A percentile compares a stretch with the other conserved stretches of the same genome.
phyloP scores from a whole-genome alignment of 2,329 filamentous ascomycete species.

The Penicillium concentricum region DNA sequence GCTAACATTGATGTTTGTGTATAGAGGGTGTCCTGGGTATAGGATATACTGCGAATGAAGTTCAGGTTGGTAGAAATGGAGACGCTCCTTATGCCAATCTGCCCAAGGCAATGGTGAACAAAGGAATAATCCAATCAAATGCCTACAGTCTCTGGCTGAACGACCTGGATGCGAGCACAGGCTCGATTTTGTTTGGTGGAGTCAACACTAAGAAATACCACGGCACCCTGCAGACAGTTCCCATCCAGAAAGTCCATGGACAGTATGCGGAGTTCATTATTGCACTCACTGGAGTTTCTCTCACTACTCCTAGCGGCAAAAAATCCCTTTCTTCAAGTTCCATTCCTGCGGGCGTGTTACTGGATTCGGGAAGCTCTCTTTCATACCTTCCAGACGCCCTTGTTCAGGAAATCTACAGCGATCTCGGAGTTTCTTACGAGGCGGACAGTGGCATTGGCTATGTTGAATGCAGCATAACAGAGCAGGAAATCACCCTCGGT shows the following conservation, averaged over 20 bases:
- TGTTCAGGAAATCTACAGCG: slow-evolving; percentile 52
- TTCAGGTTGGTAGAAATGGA: slow-evolving; percentile 50
- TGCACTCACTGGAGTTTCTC: slow-evolving; percentile 62
- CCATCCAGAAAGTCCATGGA: slow-evolving; percentile 57
- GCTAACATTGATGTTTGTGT: neutral
- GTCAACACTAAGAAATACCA: slow-evolving; percentile 66
- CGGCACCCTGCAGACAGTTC: slow-evolving; percentile 64
- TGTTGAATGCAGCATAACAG: slow-evolving; percentile 54
- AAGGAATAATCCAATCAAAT: slow-evolving; percentile 62
- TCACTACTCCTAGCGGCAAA: slow-evolving; percentile 24
- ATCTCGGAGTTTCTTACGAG: slow-evolving; percentile 61
- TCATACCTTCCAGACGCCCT: slow-evolving; percentile 40
- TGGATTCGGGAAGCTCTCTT: slow-evolving; percentile 43
- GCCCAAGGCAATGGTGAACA: slow-evolving; percentile 62
- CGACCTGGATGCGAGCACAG: slow-evolving; percentile 64
- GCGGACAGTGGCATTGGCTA: slow-evolving; percentile 53
- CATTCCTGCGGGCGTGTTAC: slow-evolving; percentile 43
- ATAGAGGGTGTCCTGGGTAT: slow-evolving; percentile 78
- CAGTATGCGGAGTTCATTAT: slow-evolving; percentile 65
- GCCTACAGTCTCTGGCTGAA: slow-evolving; percentile 76
- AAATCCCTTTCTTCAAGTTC: slow-evolving; percentile 33
- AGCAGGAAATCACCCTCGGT: slow-evolving; percentile 51
- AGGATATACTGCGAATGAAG: slow-evolving; percentile 75
- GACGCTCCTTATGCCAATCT: slow-evolving; percentile 64
- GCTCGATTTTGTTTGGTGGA: slow-evolving; percentile 72